Evolutionary conservation across 345 rosid species (phyloP).

Genomic region (Euclidium syriacum): DNA sequence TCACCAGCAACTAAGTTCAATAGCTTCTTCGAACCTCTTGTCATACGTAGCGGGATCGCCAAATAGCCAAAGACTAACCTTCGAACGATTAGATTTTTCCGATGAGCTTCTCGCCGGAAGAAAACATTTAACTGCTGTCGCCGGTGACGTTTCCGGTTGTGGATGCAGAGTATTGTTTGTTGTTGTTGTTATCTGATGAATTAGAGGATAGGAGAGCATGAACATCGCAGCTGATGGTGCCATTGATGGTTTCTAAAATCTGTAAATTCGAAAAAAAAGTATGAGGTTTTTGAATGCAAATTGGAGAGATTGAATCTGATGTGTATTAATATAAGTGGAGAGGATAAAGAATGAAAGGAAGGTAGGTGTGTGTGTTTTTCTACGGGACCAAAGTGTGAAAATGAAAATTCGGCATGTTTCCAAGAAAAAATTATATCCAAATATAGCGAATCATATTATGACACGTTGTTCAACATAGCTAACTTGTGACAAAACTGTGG

Average conservation of each 20-base stretch:
- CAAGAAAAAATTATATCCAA: background rate
- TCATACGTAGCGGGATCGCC: slow-evolving; percentile 24
- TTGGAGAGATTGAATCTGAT: background rate
- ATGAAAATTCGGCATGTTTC: background rate
- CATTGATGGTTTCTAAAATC: background rate
- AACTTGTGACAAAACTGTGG: background rate
- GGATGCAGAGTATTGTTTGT: slow-evolving; percentile 1
- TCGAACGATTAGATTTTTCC: background rate
- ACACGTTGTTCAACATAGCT: background rate
- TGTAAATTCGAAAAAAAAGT: background rate
- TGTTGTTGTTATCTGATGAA: background rate
- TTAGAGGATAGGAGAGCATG: slow-evolving; percentile 12
- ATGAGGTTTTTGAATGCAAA: background rate
- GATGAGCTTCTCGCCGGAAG: slow-evolving; percentile 8
- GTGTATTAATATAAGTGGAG: background rate
- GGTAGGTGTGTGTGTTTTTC: slow-evolving; percentile 14
- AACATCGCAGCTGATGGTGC: slow-evolving; percentile 7
- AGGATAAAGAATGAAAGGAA: slow-evolving; percentile 17
- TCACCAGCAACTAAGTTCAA: slow-evolving; percentile 22
- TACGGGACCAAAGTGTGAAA: slow-evolving; percentile 3
- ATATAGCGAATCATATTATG: background rate
- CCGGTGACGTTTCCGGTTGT: background rate
- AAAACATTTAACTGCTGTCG: background rate
- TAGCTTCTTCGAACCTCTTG: slow-evolving; percentile 23
- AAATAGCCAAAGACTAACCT: slow-evolving; percentile 21